Percentiles rank a stretch among this genome's conserved stretches.
phyloP scores from a whole-genome alignment of 306 rosid species.

The Trifolium repens region DNA sequence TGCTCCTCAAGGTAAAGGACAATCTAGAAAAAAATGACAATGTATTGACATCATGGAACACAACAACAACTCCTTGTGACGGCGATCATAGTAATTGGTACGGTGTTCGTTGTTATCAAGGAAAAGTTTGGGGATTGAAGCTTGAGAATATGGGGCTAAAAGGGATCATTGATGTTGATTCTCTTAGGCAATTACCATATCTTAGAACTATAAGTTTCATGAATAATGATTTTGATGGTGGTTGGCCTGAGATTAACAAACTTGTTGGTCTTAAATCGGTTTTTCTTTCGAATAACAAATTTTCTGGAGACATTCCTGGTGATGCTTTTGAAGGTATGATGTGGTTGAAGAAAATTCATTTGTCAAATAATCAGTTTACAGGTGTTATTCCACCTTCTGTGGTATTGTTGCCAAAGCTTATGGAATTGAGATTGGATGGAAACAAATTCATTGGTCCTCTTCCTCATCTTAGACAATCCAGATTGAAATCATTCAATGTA shows the following conservation, averaged over 20 bases:
- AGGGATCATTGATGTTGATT: constrained; percentile 59
- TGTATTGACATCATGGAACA: constrained; percentile 54
- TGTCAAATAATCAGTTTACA: constrained; percentile 60
- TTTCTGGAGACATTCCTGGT: constrained; percentile 62
- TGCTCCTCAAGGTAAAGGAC: constrained; percentile 65
- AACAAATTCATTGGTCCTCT: constrained; percentile 65
- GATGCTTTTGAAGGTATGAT: constrained; percentile 52
- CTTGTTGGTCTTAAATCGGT: constrained; percentile 55
- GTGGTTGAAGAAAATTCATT: constrained; percentile 68
- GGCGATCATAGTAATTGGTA: constrained; percentile 51
- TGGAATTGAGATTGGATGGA: constrained; percentile 62
- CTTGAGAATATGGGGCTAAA: constrained; percentile 76
- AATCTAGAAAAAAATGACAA: constrained; percentile 35
- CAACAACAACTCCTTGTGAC: constrained; percentile 51
- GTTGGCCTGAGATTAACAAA: constrained; percentile 55
- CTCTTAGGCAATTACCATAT: constrained; percentile 53
- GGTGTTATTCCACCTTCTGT: constrained; percentile 71
- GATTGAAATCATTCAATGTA: constrained; percentile 49
- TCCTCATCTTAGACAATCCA: constrained; percentile 46
- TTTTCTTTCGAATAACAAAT: constrained; percentile 65
- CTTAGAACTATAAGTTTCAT: constrained; percentile 67
- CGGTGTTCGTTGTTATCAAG: constrained; percentile 66
- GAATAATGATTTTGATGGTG: constrained; percentile 58
- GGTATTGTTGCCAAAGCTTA: constrained; percentile 49
- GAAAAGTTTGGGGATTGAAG: constrained; percentile 59